Conservation (phyloP, 805 yeast genomes). For the Wickerhamiella spandovensis region DNA sequence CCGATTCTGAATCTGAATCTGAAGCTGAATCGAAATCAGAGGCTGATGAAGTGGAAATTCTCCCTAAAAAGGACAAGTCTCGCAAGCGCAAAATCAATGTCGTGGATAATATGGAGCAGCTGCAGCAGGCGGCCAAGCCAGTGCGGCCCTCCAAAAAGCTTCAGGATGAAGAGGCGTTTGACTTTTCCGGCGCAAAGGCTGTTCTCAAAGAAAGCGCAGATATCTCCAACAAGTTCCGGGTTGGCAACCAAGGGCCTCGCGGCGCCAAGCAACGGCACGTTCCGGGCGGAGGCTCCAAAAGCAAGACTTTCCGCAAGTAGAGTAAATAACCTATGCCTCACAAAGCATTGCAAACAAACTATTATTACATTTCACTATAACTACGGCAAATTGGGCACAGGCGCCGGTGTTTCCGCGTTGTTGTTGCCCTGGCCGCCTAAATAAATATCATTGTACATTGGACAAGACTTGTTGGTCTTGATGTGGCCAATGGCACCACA, state of each 20-base stretch:
- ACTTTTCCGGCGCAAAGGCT: conserved; percentile 18
- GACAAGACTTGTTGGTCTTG: conserved; percentile 83
- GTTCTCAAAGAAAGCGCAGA: conserved; percentile 12
- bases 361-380: no score
- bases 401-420: not conserved
- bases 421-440: not conserved
- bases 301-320: not conserved
- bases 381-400: conserved; percentile 1
- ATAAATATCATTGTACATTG: conserved; percentile 51
- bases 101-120: conserved; percentile 12
- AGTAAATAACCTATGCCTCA: no score
- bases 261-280: not conserved
- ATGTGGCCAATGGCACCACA: conserved; percentile 96
- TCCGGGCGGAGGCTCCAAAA: not conserved
- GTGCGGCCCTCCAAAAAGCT: not conserved
- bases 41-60: not conserved
- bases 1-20: not conserved
- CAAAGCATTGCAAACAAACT: no score
- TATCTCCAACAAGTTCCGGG: not conserved
- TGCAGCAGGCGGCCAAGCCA: not conserved
- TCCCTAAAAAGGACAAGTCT: not conserved
- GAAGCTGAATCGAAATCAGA: not conserved
- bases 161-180: conserved; percentile 16
- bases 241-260: not conserved
- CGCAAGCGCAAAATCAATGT: conserved; percentile 10